Conservation (phyloP, 2,329 filamentous ascomycete genomes). For the Fusarium papillatum region DNA sequence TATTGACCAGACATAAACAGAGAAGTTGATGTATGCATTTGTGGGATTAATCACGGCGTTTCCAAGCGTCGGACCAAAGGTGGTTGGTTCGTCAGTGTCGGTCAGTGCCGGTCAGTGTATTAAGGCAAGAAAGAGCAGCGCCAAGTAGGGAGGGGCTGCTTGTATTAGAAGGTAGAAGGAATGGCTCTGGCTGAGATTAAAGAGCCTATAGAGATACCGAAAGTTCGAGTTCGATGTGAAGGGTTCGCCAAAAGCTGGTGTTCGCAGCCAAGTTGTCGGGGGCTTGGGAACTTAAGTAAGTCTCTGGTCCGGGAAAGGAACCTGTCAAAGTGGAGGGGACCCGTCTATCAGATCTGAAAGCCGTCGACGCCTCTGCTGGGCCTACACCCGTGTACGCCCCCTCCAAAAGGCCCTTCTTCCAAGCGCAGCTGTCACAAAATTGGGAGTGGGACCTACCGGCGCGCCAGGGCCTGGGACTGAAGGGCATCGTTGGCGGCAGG, state of each 20-base stretch:
- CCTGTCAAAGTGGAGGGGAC: conserved; percentile 45
- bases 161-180: conserved; percentile 20
- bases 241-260: conserved; percentile 35
- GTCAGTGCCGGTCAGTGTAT: conserved; percentile 23
- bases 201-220: conserved; percentile 23
- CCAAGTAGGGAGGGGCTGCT: conserved; percentile 7
- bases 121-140: conserved; percentile 19
- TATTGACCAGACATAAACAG: conserved; percentile 48
- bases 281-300: conserved; percentile 48
- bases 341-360: conserved; percentile 47
- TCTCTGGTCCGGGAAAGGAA: conserved; percentile 43
- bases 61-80: conserved; percentile 15
- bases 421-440: conserved; percentile 46
- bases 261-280: conserved; percentile 38
- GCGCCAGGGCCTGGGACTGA: conserved; percentile 43
- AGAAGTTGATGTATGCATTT: conserved; percentile 44
- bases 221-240: conserved; percentile 30
- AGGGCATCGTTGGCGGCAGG: conserved; percentile 38
- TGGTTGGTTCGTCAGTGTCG: conserved; percentile 12
- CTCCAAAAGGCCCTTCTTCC: conserved; percentile 34
- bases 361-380: conserved; percentile 38
- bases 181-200: conserved; percentile 25
- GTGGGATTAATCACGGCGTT: conserved; percentile 30
- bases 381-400: conserved; percentile 40
- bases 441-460: conserved; percentile 37